Evolutionary conservation across 164 flowering plant species (phyloP).

Genomic region (Stephania japonica): DNA sequence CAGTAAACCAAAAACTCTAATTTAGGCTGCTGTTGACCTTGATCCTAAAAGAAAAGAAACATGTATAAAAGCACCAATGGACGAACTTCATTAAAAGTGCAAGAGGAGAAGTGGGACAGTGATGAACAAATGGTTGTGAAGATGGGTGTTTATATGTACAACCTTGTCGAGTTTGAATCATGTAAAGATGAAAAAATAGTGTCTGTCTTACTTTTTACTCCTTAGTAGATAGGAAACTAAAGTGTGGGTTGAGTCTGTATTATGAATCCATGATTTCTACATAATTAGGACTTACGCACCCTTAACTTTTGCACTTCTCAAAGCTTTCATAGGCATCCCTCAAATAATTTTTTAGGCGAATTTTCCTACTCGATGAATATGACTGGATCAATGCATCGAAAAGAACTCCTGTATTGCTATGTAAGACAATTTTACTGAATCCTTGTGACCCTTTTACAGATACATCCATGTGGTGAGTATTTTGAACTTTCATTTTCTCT

Average conservation of each 20-base stretch:
- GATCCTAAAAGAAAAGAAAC: not conserved
- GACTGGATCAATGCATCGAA: not conserved
- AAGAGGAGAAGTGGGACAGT: not conserved
- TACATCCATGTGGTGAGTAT: not conserved
- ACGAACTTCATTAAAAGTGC: not conserved
- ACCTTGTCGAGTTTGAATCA: not conserved
- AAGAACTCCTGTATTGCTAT: not conserved
- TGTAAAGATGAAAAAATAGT: not conserved
- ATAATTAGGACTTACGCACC: not conserved
- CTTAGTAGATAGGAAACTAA: not conserved
- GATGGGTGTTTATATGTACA: not conserved
- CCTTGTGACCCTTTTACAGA: not conserved
- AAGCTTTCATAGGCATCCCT: not conserved
- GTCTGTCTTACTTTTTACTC: not conserved
- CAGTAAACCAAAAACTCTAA: not conserved
- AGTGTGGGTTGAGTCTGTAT: not conserved
- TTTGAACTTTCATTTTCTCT: not conserved
- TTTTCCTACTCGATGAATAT: not conserved
- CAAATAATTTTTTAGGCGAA: not conserved
- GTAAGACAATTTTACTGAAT: not conserved
- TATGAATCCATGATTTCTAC: not conserved
- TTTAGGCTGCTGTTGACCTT: not conserved
- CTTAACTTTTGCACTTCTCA: not conserved
- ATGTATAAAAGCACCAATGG: not conserved
- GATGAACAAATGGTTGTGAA: not conserved